Evolutionary conservation across 768 basidiomycete genomes (phyloP), one percentile per base, ranked within the genome.

Genomic region (Leccinellum luteum): DNA sequence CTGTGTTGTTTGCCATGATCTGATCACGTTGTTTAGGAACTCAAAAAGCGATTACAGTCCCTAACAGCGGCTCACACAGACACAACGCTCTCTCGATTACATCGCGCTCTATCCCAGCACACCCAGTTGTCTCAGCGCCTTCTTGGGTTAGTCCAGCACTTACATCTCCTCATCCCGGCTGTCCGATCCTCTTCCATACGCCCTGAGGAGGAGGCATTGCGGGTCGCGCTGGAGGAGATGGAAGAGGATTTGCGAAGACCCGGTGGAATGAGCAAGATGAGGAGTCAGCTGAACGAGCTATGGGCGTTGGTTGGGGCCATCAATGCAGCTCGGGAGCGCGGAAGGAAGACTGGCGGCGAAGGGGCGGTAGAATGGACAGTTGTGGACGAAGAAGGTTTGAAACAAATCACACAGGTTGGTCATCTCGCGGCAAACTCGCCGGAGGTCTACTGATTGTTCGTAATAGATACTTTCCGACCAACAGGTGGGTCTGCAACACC

Each of bases 291-390:
- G 66, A 90, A 89, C 61, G 92, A 94, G 67, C 74, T 94, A 27
- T 94, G 92, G 92, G 90, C 90, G 15, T 75, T 90, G 14, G 80
- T 94, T 9, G 90, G 90, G 4, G 85, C 88, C 47, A 76, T 93
- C 17, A 81, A 81, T 53, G 81, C 80, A 8, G 79, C 83, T 27
- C 74, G 79, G 63, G 85, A 87, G 64, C 72, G 78, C 43, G 79
- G 77, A 48, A 71, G 75, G 58, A 78, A 79, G 59, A 71, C 66
- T 21, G 73, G 71, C 30, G 64, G 66, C 13, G 79, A 78, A 15
- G 78, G 77, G 1, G 56, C 51, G 15, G 78, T 80, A 8, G 88
- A 86, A 64, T 92, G 90, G 90, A 81, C 85, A 0, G 89, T 93
- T n/a, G 88, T 90, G 3, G 92, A 94, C 68, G 89, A 91, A 65